These are phyloP conservation scores for Apostasia shenzhenica DNA, from an alignment of 106 monocot species.

Conservation along the genomic window DNA sequence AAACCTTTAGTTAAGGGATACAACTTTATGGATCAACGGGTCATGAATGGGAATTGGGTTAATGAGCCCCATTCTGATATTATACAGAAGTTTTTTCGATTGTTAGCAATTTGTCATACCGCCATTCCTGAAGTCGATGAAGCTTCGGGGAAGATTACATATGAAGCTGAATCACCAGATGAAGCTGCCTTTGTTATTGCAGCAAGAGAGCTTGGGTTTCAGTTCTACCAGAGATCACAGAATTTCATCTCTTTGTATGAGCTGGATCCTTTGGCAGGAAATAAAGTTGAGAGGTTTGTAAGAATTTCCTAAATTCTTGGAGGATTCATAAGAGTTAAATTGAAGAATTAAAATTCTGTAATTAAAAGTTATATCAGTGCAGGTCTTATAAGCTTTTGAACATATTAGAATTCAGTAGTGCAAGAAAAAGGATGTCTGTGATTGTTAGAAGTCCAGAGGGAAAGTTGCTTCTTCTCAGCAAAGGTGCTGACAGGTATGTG, in stretches of 20 bases:
- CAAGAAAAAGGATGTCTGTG: slow-evolving; percentile 91
- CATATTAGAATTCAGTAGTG: slow-evolving; percentile 81
- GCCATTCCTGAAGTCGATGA: slow-evolving; percentile 86
- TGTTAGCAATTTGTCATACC: slow-evolving; percentile 81
- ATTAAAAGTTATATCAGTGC: slow-evolving; percentile 7
- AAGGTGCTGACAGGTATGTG: slow-evolving; percentile 90
- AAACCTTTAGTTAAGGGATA: slow-evolving; percentile 65
- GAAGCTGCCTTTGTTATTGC: slow-evolving; percentile 95
- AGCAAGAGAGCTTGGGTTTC: slow-evolving; percentile 83
- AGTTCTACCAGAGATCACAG: slow-evolving; percentile 80
- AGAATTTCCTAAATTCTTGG: not conserved
- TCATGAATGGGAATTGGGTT: slow-evolving; percentile 79
- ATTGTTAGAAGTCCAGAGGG: slow-evolving; percentile 66
- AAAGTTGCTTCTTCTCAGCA: slow-evolving; percentile 66
- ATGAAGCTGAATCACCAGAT: slow-evolving; percentile 98
- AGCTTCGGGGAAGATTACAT: slow-evolving; percentile 46
- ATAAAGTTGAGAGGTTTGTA: slow-evolving; percentile 48
- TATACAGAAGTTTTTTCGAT: slow-evolving; percentile 58
- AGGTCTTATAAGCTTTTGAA: slow-evolving; percentile 80
- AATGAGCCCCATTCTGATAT: slow-evolving; percentile 44
- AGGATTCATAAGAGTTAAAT: not conserved
- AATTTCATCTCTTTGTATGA: slow-evolving; percentile 58
- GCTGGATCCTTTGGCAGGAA: slow-evolving; percentile 39
- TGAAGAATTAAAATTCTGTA: not conserved
- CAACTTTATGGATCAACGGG: slow-evolving; percentile 67